Percentiles rank a stretch among this genome's conserved stretches.
Evolutionary conservation across 1,284 basidiomycete genomes (phyloP).

Genomic region (Cyathus olla): DNA sequence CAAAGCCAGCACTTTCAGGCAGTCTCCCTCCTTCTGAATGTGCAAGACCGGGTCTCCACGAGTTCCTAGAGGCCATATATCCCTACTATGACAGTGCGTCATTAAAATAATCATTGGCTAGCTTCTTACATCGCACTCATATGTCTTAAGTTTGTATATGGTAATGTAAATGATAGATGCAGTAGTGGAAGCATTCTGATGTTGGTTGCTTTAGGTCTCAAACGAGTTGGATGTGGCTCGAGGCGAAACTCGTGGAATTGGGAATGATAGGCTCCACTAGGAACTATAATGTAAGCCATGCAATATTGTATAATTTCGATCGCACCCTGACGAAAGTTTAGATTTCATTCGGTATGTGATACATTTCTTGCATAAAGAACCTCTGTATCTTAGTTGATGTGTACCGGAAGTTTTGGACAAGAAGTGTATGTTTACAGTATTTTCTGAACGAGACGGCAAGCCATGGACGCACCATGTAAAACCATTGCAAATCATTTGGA

Average conservation of each 20-base stretch:
- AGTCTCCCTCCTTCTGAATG: slow-evolving; percentile 84
- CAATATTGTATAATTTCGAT: not conserved
- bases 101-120: not conserved
- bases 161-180: slow-evolving; percentile 42
- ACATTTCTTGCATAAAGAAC: not conserved
- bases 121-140: too few relatives aligned
- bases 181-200: not conserved
- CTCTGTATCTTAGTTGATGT: too few relatives aligned
- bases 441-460: slow-evolving; percentile 79
- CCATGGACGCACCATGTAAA: slow-evolving; percentile 87
- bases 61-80: slow-evolving; percentile 85
- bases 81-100: slow-evolving; percentile 80
- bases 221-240: slow-evolving; percentile 93
- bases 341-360: slow-evolving; percentile 68
- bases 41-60: slow-evolving; percentile 85
- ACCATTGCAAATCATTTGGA: slow-evolving; percentile 89
- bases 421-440: slow-evolving; percentile 91
- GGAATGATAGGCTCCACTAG: slow-evolving; percentile 82
- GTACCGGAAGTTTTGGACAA: slow-evolving; percentile 78
- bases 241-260: slow-evolving; percentile 90
- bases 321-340: slow-evolving; percentile 22
- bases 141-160: slow-evolving; percentile 74
- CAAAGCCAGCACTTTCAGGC: slow-evolving; percentile 83
- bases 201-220: slow-evolving; percentile 66
- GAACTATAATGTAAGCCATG: slow-evolving; percentile 72